A percentile compares a stretch with the other conserved stretches of the same genome.
Evolutionary conservation across 169 alveolate species (phyloP).

Genomic region (Cryptosporidium parvum): DNA sequence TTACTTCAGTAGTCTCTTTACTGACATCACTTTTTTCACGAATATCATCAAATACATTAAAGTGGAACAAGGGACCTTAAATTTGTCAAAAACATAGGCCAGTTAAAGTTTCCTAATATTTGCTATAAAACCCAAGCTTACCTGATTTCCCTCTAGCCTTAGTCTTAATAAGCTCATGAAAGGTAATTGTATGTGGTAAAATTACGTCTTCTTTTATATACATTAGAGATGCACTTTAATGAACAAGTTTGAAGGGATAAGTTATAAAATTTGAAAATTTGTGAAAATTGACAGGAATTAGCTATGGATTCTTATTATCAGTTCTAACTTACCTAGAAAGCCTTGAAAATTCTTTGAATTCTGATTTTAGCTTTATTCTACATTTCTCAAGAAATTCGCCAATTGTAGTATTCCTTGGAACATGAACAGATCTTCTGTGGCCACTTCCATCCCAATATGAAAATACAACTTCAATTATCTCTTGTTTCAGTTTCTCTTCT

Average conservation of each 20-base stretch:
- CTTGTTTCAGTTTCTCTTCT: constrained; percentile 64
- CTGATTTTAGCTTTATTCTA: constrained; percentile 75
- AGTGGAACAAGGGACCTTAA: constrained; percentile 79
- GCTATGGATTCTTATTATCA: background rate
- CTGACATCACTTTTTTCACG: constrained; percentile 77
- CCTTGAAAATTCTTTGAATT: constrained; percentile 72
- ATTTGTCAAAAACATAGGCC: background rate
- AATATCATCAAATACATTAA: constrained; percentile 80
- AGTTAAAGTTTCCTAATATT: background rate
- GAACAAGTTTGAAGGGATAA: background rate
- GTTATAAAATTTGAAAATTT: background rate
- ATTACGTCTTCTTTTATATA: constrained; percentile 83
- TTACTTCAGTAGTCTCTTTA: constrained; percentile 77
- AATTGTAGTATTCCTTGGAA: constrained; percentile 74
- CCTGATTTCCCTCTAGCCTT: constrained; percentile 84
- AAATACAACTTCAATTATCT: constrained; percentile 78
- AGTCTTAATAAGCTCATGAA: constrained; percentile 80
- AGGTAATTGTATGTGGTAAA: constrained; percentile 81
- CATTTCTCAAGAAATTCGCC: constrained; percentile 79
- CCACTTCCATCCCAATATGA: constrained; percentile 84
- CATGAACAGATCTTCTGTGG: constrained; percentile 78
- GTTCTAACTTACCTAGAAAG: constrained; percentile 53
- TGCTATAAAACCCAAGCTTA: background rate
- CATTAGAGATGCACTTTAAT: constrained; percentile 77
- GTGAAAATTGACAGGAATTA: background rate